Evolutionary conservation across 805 yeast species (phyloP), one percentile per base, ranked within the genome.

Genomic region (Naumovozyma dairenensis): DNA sequence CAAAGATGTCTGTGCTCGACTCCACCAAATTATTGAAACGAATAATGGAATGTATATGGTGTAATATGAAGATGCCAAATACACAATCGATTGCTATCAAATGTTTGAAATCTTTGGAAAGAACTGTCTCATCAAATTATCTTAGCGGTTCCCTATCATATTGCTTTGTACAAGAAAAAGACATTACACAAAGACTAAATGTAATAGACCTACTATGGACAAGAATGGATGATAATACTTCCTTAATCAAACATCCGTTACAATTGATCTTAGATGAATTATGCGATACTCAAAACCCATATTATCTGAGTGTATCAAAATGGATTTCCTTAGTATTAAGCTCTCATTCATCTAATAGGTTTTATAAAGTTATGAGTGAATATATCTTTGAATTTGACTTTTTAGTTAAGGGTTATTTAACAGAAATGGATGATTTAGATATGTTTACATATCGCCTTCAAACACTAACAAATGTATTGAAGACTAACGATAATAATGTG

Each of bases 111-210:
- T 63, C 67, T 5, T 57, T 89, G 32, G 77, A 74, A 25, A 54
- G 68, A n/a, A 59, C 67, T 14, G 65, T 71, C 17, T 72, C 73
- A 10, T 48, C 67, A 2, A 59, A 69, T 30, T 69, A 71, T 39
- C 67, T 86, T 17, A 94, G 86, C 46, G 89, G 94, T 1, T 80
- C 84, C 0, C 42, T 87, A 2, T 62, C 83, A 0, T 62, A 71
- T 2, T 64, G 74, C 30, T 66, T 83, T 20, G 48, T 77, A 10
- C 50, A 65, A 4, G 53, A 63, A 5, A 40, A 57, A 5, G 51
- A 49, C 22, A 57, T 66, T 15, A 50, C 57, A 5, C 57, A 65
- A 13, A 63, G 75, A 38, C 55, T 79, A 1, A 53, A 62, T 13
- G 79, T 81, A 0, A 70, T 84, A 42, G 67, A 74, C 32, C 67